phyloP scores from a whole-genome alignment of 495 filamentous ascomycete species.

The Lasiosphaeria hispida region DNA sequence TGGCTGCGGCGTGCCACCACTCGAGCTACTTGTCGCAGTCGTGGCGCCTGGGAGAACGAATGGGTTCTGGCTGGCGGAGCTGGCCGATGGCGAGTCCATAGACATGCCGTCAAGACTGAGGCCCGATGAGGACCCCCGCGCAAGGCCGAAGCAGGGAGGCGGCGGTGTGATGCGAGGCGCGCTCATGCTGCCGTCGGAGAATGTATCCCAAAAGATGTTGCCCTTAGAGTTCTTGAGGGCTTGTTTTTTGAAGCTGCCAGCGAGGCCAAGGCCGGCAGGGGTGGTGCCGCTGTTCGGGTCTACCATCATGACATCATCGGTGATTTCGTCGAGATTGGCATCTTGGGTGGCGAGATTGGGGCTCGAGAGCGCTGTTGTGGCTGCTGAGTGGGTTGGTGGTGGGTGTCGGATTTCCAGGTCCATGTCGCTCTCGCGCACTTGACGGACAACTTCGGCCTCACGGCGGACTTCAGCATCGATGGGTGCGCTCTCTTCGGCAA shows the following conservation, averaged over 20 bases:
- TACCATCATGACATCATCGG: constrained; percentile 60
- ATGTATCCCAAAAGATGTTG: constrained; percentile 75
- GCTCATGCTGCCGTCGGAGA: constrained; percentile 55
- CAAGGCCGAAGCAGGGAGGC: constrained; percentile 54
- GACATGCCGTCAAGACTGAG: constrained; percentile 67
- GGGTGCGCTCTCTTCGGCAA: constrained; percentile 83
- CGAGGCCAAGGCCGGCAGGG: constrained; percentile 21
- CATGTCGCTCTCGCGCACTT: constrained; percentile 76
- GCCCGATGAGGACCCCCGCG: constrained; percentile 57
- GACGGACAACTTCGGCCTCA: constrained; percentile 91
- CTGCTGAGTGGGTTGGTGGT: constrained; percentile 29
- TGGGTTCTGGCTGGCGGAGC: constrained; percentile 26
- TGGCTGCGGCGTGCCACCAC: constrained; percentile 25
- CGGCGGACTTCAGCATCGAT: constrained; percentile 84
- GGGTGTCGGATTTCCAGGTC: constrained; percentile 44
- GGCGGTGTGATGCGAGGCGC: constrained; percentile 64
- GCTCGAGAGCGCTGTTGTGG: constrained; percentile 54
- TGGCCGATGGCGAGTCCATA: constrained; percentile 69
- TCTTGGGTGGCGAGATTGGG: constrained; percentile 46
- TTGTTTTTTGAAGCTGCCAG: constrained; percentile 69
- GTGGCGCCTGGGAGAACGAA: constrained; percentile 18
- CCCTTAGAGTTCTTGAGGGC: constrained; percentile 68
- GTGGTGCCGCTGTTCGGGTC: constrained; percentile 36
- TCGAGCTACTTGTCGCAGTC: constrained; percentile 28
- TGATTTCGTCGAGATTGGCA: constrained; percentile 51